These are phyloP conservation scores for Boechera retrofracta DNA, from an alignment of 345 rosid species.

Conservation along the genomic window DNA sequence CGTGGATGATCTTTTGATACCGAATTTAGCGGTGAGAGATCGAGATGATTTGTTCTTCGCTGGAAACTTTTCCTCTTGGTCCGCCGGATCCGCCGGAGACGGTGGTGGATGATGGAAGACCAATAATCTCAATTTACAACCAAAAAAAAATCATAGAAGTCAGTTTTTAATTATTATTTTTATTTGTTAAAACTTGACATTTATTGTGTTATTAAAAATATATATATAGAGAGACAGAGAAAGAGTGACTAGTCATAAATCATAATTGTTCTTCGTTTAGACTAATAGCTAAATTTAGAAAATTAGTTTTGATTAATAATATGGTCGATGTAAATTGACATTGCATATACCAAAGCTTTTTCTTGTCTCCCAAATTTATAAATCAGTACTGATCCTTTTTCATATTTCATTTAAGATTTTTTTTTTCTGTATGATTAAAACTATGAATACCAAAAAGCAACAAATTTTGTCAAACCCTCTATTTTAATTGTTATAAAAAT, in stretches of 20 bases:
- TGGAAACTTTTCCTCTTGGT: constrained; percentile 48
- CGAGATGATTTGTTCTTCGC: constrained; percentile 58
- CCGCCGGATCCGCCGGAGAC: constrained; percentile 47
- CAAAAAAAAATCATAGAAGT: not conserved
- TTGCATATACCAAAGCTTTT: constrained; percentile 24
- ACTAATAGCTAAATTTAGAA: constrained; percentile 13
- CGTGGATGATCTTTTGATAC: constrained; percentile 61
- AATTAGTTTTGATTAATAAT: constrained; percentile 1
- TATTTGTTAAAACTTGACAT: constrained; percentile 30
- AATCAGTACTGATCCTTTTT: not conserved
- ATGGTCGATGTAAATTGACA: not conserved
- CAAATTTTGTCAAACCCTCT: constrained; percentile 1
- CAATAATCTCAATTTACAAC: constrained; percentile 5
- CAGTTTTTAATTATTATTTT: constrained; percentile 23
- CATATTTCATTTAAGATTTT: not conserved
- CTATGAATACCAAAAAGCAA: not conserved
- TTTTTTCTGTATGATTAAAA: not conserved
- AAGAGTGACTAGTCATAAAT: constrained; percentile 18
- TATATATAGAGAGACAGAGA: not conserved
- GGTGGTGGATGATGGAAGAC: constrained; percentile 42
- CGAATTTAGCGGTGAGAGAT: constrained; percentile 59
- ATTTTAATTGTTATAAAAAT: not conserved
- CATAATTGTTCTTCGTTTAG: constrained; percentile 12
- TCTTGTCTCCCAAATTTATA: constrained; percentile 2
- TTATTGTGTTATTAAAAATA: constrained; percentile 36